Percentiles rank a stretch among this genome's conserved stretches.
These are phyloP conservation scores for Oenanthe sinensis DNA, from an alignment of 129 eudicot genomes.

Conservation along the genomic window DNA sequence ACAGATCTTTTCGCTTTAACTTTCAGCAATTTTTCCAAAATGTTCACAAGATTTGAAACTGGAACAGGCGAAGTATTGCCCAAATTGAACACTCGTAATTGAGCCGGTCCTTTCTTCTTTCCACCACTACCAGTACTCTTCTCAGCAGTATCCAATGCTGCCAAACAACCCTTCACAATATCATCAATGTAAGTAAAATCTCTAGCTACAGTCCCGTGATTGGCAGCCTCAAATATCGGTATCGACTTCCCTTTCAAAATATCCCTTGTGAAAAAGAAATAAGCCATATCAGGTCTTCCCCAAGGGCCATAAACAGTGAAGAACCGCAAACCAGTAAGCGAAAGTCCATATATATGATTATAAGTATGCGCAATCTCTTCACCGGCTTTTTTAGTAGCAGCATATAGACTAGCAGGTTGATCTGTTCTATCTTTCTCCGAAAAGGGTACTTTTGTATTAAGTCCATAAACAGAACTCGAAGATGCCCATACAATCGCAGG, in stretches of 20 bases:
- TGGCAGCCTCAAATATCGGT: conserved; percentile 58
- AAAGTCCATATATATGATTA: conserved; percentile 71
- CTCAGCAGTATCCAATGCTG: conserved; percentile 74
- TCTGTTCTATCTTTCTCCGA: conserved; percentile 78
- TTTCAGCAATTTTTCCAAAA: conserved; percentile 66
- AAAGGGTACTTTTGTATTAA: conserved; percentile 75
- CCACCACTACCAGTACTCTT: conserved; percentile 86
- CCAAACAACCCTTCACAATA: conserved; percentile 85
- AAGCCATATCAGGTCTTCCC: conserved; percentile 95
- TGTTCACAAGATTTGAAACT: conserved; percentile 59
- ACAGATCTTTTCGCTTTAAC: conserved; percentile 58
- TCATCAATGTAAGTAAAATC: conserved; percentile 86
- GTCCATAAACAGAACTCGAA: conserved; percentile 73
- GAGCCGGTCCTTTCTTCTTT: conserved; percentile 72
- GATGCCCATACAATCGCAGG: conserved; percentile 92
- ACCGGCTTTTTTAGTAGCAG: conserved; percentile 81
- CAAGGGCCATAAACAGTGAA: conserved; percentile 91
- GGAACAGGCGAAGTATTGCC: conserved; percentile 88
- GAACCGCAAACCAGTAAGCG: conserved; percentile 70
- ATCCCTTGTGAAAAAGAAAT: conserved; percentile 68
- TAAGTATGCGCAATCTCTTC: conserved; percentile 86
- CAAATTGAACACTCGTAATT: conserved; percentile 65
- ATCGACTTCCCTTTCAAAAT: conserved; percentile 62
- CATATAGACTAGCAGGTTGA: conserved; percentile 79
- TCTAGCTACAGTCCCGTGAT: conserved; percentile 75